A percentile compares a stretch with the other conserved stretches of the same genome.
Conservation (phyloP, 768 basidiomycete species). For the Trichaptum fuscoviolaceum region DNA sequence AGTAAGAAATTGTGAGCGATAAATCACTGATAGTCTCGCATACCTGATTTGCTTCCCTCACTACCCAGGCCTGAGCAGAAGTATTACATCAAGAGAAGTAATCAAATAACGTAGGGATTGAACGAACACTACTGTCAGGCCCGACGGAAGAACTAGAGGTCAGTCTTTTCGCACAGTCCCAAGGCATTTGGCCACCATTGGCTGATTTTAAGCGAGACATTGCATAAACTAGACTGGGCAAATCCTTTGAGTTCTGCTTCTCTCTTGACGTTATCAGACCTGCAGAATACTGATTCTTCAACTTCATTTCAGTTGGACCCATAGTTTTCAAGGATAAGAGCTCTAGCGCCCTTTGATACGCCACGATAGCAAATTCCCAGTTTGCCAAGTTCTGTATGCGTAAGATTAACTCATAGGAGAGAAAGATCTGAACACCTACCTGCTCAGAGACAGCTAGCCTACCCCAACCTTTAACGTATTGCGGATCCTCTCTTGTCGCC, state of each 20-base stretch:
- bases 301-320: constrained; percentile 23
- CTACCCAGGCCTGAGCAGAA: constrained; percentile 19
- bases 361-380: no score
- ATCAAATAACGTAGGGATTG: not conserved
- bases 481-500: constrained; percentile 36
- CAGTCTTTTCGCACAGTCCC: constrained; percentile 16
- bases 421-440: not conserved
- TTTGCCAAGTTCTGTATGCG: no score
- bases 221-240: no score
- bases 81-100: not conserved
- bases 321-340: no score
- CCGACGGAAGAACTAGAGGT: not conserved
- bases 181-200: constrained; percentile 13
- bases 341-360: no score
- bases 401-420: no score
- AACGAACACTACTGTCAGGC: constrained; percentile 9
- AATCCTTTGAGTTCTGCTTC: no score
- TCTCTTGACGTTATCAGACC: constrained; percentile 16
- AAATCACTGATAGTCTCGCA: not conserved
- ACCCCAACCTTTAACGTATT: constrained; percentile 38
- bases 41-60: constrained; percentile 14
- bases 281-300: constrained; percentile 30
- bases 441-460: constrained; percentile 24
- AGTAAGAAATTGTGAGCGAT: not conserved
- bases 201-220: no score